A percentile compares a stretch with the other conserved stretches of the same genome.
These are phyloP conservation scores for Amoeboaphelidium protococcarum DNA, from an alignment of 371 early-diverging fungal species.

Conservation along the genomic window DNA sequence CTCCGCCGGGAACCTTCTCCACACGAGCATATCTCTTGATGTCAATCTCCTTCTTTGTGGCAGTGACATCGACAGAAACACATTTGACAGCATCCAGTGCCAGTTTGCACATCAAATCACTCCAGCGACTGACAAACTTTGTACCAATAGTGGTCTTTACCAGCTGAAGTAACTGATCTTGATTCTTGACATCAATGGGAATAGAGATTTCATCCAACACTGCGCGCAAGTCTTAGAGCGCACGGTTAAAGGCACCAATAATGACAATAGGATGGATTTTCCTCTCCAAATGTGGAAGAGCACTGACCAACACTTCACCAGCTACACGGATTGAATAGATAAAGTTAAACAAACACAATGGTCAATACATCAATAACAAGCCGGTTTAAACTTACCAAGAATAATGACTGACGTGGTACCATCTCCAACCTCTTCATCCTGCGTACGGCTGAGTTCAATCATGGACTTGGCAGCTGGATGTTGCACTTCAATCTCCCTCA, in stretches of 20 bases:
- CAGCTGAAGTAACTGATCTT: slow-evolving; percentile 61
- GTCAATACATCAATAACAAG: too few relatives aligned
- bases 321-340: slow-evolving; percentile 27
- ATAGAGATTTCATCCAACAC: slow-evolving; percentile 56
- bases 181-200: slow-evolving; percentile 52
- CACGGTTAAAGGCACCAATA: slow-evolving; percentile 70
- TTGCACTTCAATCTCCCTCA: slow-evolving; percentile 97
- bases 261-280: slow-evolving; percentile 96
- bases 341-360: too few relatives aligned
- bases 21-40: slow-evolving; percentile 94
- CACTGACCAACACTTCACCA: slow-evolving; percentile 76
- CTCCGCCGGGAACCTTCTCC: slow-evolving; percentile 96
- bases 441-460: slow-evolving; percentile 97
- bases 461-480: slow-evolving; percentile 99
- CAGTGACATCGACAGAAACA: slow-evolving; percentile 46
- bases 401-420: slow-evolving; percentile 99
- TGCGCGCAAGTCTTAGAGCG: slow-evolving; percentile 66
- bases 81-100: slow-evolving; percentile 87
- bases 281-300: slow-evolving; percentile 79
- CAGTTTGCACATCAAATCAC: slow-evolving; percentile 85
- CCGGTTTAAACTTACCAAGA: slow-evolving; percentile 33
- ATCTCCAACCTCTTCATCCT: slow-evolving; percentile 99
- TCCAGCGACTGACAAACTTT: slow-evolving; percentile 86
- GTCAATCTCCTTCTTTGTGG: slow-evolving; percentile 57
- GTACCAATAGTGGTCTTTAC: slow-evolving; percentile 85